phyloP scores from a whole-genome alignment of 2,329 filamentous ascomycete species.

The Colletotrichum lentis region DNA sequence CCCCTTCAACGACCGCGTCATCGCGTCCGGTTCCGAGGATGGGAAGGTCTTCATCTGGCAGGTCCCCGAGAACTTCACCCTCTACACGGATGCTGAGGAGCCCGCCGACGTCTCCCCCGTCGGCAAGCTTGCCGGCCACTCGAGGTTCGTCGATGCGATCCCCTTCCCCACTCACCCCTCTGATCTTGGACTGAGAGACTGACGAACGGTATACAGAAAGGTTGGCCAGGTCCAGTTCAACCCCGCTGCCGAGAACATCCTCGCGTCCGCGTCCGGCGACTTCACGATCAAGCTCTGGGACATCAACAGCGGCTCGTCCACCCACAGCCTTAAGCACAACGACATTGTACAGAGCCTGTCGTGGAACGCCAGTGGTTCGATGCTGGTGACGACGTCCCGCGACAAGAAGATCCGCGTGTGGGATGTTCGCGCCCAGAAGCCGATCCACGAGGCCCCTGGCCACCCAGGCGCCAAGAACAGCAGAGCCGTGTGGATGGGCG shows the following conservation, averaged over 20 bases:
- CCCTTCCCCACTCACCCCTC: not conserved
- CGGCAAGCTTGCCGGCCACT: conserved; percentile 84
- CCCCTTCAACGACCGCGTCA: conserved; percentile 92
- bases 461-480: conserved; percentile 97
- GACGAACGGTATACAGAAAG: conserved; percentile 67
- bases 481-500: conserved; percentile 94
- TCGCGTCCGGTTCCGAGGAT: conserved; percentile 95
- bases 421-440: conserved; percentile 93
- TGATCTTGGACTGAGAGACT: not conserved
- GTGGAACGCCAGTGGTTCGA: conserved; percentile 88
- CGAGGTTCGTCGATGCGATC: conserved; percentile 64
- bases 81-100: conserved; percentile 86
- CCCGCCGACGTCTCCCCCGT: conserved; percentile 82
- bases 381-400: conserved; percentile 90
- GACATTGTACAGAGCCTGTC: conserved; percentile 96
- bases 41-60: conserved; percentile 97
- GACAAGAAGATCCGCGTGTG: conserved; percentile 99
- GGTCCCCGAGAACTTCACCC: conserved; percentile 86
- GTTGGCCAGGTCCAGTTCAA: conserved; percentile 99
- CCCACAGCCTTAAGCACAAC: conserved; percentile 80
- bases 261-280: conserved; percentile 94
- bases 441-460: conserved; percentile 83
- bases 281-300: conserved; percentile 97
- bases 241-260: conserved; percentile 91
- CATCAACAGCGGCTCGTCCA: conserved; percentile 77